phyloP scores from a whole-genome alignment of 2,329 filamentous ascomycete genomes.

The Annulohypoxylon truncatum region DNA sequence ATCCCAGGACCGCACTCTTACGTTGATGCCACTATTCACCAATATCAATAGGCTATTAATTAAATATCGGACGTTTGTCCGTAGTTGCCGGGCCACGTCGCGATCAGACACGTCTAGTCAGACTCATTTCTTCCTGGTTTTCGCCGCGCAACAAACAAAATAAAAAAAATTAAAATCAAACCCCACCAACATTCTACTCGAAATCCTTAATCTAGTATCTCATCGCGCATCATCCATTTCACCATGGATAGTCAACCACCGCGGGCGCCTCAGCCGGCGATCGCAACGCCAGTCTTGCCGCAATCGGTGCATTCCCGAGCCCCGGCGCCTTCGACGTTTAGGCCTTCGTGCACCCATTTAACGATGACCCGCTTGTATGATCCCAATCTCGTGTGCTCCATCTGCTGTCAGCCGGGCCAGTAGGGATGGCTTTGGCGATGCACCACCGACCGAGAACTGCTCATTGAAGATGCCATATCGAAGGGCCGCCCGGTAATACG shows the following conservation, averaged over 20 bases:
- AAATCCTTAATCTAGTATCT: conserved; percentile 12
- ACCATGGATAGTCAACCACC: conserved; percentile 21
- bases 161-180: background rate
- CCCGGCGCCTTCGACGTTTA: conserved; percentile 29
- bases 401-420: conserved; percentile 66
- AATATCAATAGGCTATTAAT: conserved; percentile 10
- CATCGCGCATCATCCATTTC: conserved; percentile 19
- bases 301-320: conserved; percentile 16
- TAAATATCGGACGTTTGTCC: background rate
- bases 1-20: background rate
- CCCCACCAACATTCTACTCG: background rate
- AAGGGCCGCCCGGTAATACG: conserved; percentile 44
- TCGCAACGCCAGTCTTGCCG: background rate
- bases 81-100: background rate
- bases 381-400: conserved; percentile 62
- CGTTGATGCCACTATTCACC: conserved; percentile 3
- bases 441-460: conserved; percentile 52
- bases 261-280: background rate
- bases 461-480: conserved; percentile 54
- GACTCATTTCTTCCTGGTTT: background rate
- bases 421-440: conserved; percentile 82
- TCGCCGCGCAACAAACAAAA: background rate
- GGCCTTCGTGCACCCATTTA: conserved; percentile 70
- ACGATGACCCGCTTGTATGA: conserved; percentile 75
- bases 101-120: background rate